A percentile compares a stretch with the other conserved stretches of the same genome.
phyloP scores from a whole-genome alignment of 768 basidiomycete genomes.

The Auricularia auricula-judae region DNA sequence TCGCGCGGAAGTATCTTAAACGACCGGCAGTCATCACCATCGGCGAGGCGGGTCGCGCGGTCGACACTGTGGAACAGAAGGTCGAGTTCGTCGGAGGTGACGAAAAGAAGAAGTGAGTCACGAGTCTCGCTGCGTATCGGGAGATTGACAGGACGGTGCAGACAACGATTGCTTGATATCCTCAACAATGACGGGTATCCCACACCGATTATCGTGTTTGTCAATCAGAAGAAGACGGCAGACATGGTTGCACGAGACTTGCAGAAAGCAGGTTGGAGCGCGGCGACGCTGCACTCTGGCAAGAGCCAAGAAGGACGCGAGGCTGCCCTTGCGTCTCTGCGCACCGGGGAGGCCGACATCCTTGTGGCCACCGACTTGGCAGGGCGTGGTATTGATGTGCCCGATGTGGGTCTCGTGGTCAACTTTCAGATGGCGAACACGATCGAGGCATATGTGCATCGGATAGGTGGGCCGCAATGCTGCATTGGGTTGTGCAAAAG shows the following conservation, averaged over 20 bases:
- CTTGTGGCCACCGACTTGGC: constrained; percentile 96
- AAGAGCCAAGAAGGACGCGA: constrained; percentile 98
- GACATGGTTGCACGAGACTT: constrained; percentile 97
- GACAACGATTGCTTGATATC: constrained; percentile 80
- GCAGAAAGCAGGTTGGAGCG: constrained; percentile 79
- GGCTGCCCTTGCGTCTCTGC: constrained; percentile 74
- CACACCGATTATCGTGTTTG: constrained; percentile 95
- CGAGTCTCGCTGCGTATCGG: neutral
- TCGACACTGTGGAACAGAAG: constrained; percentile 93
- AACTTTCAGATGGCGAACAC: constrained; percentile 96
- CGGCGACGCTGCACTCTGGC: constrained; percentile 89
- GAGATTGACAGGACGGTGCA: constrained; percentile 21
- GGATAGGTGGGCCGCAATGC: constrained; percentile 60
- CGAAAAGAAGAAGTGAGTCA: constrained; percentile 88
- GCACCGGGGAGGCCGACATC: constrained; percentile 77
- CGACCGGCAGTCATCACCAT: constrained; percentile 94
- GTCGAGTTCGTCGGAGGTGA: constrained; percentile 90
- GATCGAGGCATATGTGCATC: constrained; percentile 96
- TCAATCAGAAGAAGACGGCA: constrained; percentile 99
- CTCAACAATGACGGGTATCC: constrained; percentile 75
- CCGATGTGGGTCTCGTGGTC: constrained; percentile 90
- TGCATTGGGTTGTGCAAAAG: neutral
- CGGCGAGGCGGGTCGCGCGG: constrained; percentile 94
- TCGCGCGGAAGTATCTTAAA: constrained; percentile 88
- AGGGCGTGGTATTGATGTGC: constrained; percentile 97